Evolutionary conservation across 768 basidiomycete species (phyloP).

Genomic region (Lyophyllum shimeji): DNA sequence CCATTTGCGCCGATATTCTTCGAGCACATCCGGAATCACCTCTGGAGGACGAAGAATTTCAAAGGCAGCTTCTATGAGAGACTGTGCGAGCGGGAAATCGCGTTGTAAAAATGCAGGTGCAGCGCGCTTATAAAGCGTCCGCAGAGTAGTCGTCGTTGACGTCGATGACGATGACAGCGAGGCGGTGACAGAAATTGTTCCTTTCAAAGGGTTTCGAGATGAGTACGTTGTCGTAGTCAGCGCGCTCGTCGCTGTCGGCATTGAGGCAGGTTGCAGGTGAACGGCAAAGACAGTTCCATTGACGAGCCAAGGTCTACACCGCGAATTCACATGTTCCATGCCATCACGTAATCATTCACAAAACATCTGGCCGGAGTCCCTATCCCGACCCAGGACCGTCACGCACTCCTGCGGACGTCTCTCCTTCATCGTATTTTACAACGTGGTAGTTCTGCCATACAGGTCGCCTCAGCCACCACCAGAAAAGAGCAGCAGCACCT

Average conservation of each 20-base stretch:
- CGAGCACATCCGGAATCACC: conserved; percentile 36
- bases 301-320: background rate
- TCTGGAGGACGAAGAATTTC: conserved; percentile 48
- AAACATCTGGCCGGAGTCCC: background rate
- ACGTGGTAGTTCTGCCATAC: conserved; percentile 16
- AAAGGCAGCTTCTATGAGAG: conserved; percentile 70
- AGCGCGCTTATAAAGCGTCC: conserved; percentile 75
- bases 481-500: conserved; percentile 12
- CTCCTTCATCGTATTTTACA: background rate
- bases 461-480: conserved; percentile 19
- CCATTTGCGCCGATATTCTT: conserved; percentile 74
- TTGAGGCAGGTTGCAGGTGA: conserved; percentile 23
- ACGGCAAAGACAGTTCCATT: background rate
- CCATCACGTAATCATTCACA: conserved; percentile 2
- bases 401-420: background rate
- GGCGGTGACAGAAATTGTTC: conserved; percentile 14
- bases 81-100: conserved; percentile 64
- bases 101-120: conserved; percentile 77
- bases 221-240: conserved; percentile 27
- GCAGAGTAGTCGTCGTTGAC: conserved; percentile 47
- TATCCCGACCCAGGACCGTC: background rate
- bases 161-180: conserved; percentile 18
- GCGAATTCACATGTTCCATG: conserved; percentile 16
- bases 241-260: conserved; percentile 54
- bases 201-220: conserved; percentile 35